Evolutionary conservation across 148 eudicot species (phyloP).

Genomic region (Chenopodium formosanum): DNA sequence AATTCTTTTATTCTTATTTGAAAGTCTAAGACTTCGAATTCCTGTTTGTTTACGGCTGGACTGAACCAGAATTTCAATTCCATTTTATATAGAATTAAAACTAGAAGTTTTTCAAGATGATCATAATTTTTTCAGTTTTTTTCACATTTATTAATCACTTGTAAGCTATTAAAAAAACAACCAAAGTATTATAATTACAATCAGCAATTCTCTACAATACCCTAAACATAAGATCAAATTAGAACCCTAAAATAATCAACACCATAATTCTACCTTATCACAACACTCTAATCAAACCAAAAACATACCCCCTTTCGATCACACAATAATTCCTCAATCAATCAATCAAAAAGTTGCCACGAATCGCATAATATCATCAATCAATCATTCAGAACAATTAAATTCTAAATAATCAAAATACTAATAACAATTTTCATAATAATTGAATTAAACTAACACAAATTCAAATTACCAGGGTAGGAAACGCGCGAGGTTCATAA

Average conservation of each 20-base stretch:
- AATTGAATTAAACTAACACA: not conserved
- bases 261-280: not conserved
- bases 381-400: not conserved
- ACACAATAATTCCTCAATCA: not conserved
- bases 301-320: constrained; percentile 6
- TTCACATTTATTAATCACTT: not conserved
- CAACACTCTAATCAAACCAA: not conserved
- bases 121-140: not conserved
- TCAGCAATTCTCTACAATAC: not conserved
- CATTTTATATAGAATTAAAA: not conserved
- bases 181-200: not conserved
- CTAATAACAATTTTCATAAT: not conserved
- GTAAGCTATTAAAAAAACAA: not conserved
- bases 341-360: not conserved
- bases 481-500: constrained; percentile 39
- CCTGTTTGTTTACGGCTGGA: not conserved
- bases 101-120: not conserved
- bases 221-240: not conserved
- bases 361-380: not conserved
- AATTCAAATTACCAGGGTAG: constrained; percentile 33
- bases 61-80: not conserved
- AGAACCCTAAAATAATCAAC: not conserved
- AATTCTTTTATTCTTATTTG: not conserved
- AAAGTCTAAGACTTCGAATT: not conserved
- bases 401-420: not conserved